These are phyloP conservation scores for Trichoderma cornu-damae DNA, from an alignment of 2,329 filamentous ascomycete genomes.

Conservation along the genomic window DNA sequence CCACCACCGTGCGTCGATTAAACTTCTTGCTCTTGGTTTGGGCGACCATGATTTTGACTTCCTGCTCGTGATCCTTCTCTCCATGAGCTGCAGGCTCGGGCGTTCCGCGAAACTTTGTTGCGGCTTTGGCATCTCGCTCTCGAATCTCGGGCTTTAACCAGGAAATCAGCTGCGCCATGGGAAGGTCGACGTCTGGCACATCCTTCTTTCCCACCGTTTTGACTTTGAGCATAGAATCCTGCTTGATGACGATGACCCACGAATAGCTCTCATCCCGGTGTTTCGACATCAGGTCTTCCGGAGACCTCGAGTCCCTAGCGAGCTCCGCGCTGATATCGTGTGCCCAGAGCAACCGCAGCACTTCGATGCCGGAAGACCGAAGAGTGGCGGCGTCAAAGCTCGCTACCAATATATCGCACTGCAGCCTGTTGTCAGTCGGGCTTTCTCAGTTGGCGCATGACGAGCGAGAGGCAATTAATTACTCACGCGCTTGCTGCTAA, in stretches of 20 bases:
- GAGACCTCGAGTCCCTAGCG: slow-evolving; percentile 69
- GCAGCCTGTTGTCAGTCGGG: not conserved
- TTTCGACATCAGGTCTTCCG: slow-evolving; percentile 72
- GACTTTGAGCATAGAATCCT: slow-evolving; percentile 69
- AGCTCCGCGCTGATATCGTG: slow-evolving; percentile 85
- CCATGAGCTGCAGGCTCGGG: slow-evolving; percentile 17
- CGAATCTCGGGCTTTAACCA: slow-evolving; percentile 80
- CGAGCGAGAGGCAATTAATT: not conserved
- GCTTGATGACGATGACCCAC: slow-evolving; percentile 87
- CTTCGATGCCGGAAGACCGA: slow-evolving; percentile 67
- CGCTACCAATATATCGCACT: slow-evolving; percentile 86
- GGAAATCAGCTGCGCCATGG: slow-evolving; percentile 63
- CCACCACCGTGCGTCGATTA: slow-evolving; percentile 80
- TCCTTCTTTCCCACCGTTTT: slow-evolving; percentile 74
- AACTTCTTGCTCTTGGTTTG: slow-evolving; percentile 86
- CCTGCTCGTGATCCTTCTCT: slow-evolving; percentile 51
- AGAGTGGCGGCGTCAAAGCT: slow-evolving; percentile 77
- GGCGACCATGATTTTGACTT: slow-evolving; percentile 78
- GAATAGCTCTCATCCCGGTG: slow-evolving; percentile 73
- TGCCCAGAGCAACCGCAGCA: slow-evolving; percentile 74
- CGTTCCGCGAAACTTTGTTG: slow-evolving; percentile 37
- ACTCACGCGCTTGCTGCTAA: slow-evolving; percentile 59
- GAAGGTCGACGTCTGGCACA: slow-evolving; percentile 68
- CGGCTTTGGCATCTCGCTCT: slow-evolving; percentile 64
- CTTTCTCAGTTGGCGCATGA: not conserved